Evolutionary conservation across 495 filamentous ascomycete species (phyloP), one percentile per base, ranked within the genome.

Genomic region (Neurospora intermedia): DNA sequence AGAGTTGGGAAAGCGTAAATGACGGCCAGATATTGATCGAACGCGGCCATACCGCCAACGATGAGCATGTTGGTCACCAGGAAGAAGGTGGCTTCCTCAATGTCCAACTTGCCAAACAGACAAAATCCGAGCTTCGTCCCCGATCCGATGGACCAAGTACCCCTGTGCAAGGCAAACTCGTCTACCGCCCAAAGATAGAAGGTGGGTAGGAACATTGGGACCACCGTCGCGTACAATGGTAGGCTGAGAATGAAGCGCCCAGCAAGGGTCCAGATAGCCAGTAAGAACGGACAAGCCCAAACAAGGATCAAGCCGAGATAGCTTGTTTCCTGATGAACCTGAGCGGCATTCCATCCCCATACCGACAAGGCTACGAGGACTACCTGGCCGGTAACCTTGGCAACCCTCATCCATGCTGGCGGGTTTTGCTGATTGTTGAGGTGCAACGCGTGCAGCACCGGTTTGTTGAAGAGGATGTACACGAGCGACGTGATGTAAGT

Each of bases 71-170:
- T 93, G 6, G 89, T 91, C 20, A 84, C 75, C 6, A 93, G 78
- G 79, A 93, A 93, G 82, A 93, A 93, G 7, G 88, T 43, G 1
- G 89, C 89, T 79, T 91, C 91, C 81, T 92, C 90, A 6, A 92
- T 80, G 38, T 92, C 90, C 27, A 92, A 78, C 16, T 83, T 84
- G n/a, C 84, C 83, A 87, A 89, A 91, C 2, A 91, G 48, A 45
- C 86, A 82, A 71, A 84, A 76, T 15, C 83, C 86, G 13, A 90
- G 80, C 75, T 91, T 91, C 3, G 90, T 92, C 1, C 84, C 87
- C 1, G 82, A 78, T 54, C 86, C 85, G 70, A 92, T 92, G 3
- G 86, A 83, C 90, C 90, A 92, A 3, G 89, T 91, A 1, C 90
- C 90, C 39, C 87, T 78, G 54, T 81, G 81, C 40, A 92, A 75